Conservation (phyloP, 495 filamentous ascomycete species). For the Annulohypoxylon maeteangense region DNA sequence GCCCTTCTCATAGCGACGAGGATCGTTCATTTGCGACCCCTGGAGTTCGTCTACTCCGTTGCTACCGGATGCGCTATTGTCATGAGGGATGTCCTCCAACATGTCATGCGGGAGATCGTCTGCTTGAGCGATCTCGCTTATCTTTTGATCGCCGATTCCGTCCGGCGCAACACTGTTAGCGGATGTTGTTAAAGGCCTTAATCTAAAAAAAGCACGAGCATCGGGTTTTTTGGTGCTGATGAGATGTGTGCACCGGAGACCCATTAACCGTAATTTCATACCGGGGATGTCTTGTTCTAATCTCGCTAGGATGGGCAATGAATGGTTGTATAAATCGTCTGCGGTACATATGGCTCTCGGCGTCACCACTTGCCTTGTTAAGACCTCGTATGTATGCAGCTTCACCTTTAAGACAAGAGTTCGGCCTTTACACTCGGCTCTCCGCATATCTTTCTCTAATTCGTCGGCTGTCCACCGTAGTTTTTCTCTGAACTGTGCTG, state of each 20-base stretch:
- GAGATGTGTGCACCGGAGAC: slow-evolving; percentile 85
- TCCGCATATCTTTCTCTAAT: slow-evolving; percentile 84
- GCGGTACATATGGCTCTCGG: slow-evolving; percentile 75
- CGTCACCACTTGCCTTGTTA: slow-evolving; percentile 80
- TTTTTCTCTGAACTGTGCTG: slow-evolving; percentile 76
- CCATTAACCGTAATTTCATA: slow-evolving; percentile 87
- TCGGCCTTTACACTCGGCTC: slow-evolving; percentile 84
- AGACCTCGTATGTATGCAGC: slow-evolving; percentile 90
- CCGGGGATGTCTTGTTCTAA: slow-evolving; percentile 86
- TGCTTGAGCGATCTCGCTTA: slow-evolving; percentile 32
- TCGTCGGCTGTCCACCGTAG: slow-evolving; percentile 83
- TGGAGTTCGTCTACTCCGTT: not conserved
- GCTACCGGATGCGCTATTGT: slow-evolving; percentile 13
- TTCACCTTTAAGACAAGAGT: slow-evolving; percentile 94
- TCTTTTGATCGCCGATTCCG: slow-evolving; percentile 8
- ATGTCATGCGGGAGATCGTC: slow-evolving; percentile 71
- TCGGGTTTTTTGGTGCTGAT: slow-evolving; percentile 81
- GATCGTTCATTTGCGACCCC: slow-evolving; percentile 3
- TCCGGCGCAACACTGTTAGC: slow-evolving; percentile 23
- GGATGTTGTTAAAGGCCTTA: slow-evolving; percentile 48
- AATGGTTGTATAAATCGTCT: slow-evolving; percentile 84
- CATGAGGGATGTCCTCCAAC: slow-evolving; percentile 64
- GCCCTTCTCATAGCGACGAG: slow-evolving; percentile 61
- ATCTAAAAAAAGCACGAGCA: slow-evolving; percentile 82
- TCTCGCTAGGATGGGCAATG: slow-evolving; percentile 84